Percentiles rank a stretch among this genome's conserved stretches.
Evolutionary conservation across 2,329 filamentous ascomycete species (phyloP).

Genomic region (Ophiognomonia clavigignenti-juglandacearum): DNA sequence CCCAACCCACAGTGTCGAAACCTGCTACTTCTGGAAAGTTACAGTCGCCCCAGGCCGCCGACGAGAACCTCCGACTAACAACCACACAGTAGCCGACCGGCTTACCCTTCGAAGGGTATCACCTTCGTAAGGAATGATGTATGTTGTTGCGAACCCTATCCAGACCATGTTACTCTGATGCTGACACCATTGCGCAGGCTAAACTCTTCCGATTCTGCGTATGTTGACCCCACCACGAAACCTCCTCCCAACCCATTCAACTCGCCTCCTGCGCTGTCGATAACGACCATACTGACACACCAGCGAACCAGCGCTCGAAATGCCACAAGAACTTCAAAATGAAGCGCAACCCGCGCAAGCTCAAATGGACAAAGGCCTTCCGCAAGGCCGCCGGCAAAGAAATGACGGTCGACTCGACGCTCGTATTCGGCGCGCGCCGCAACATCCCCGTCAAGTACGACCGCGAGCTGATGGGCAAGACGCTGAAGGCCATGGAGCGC

Average conservation of each 20-base stretch:
- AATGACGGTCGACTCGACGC: constrained; percentile 89
- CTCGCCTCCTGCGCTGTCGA: background rate
- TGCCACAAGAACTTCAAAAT: constrained; percentile 80
- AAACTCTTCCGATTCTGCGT: constrained; percentile 61
- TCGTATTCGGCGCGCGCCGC: constrained; percentile 86
- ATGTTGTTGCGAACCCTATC: background rate
- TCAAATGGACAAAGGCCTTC: constrained; percentile 92
- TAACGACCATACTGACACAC: background rate
- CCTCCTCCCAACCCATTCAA: background rate
- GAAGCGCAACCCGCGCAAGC: constrained; percentile 91
- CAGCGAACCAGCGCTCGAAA: constrained; percentile 44
- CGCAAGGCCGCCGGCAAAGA: constrained; percentile 78
- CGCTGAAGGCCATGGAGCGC: constrained; percentile 86
- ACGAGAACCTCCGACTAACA: background rate
- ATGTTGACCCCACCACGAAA: background rate
- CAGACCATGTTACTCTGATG: background rate
- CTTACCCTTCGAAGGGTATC: constrained; percentile 62
- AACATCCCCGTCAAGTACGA: constrained; percentile 96
- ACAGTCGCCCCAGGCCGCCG: background rate
- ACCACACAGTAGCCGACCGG: constrained; percentile 42
- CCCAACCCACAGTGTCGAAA: constrained; percentile 44
- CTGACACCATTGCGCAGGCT: constrained; percentile 22
- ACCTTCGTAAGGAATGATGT: constrained; percentile 64
- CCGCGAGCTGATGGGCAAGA: constrained; percentile 82
- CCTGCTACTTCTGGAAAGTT: constrained; percentile 63